phyloP scores from a whole-genome alignment of 208 protist species.

The Crithidia fasciculata region DNA sequence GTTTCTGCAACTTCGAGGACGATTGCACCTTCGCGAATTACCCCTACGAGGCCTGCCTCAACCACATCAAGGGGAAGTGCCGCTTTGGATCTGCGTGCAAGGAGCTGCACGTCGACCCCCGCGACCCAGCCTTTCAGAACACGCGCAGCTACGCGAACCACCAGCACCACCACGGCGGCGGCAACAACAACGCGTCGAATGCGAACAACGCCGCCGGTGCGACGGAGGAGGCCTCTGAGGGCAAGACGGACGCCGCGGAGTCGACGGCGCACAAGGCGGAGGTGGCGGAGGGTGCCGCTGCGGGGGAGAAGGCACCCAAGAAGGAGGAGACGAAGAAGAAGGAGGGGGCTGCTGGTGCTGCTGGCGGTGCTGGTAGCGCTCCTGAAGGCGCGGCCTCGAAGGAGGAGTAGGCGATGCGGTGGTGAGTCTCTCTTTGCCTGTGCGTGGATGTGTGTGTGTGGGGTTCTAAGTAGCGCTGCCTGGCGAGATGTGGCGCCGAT shows the following conservation, averaged over 20 bases:
- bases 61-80: conserved; percentile 92
- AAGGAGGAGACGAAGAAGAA: not conserved
- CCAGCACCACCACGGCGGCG: conserved; percentile 36
- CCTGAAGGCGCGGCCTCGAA: conserved; percentile 10
- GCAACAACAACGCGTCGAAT: conserved; percentile 16
- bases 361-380: not conserved
- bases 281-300: not conserved
- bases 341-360: conserved; percentile 1
- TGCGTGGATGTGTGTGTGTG: too few species aligned
- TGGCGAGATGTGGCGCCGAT: too few species aligned
- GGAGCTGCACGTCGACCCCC: conserved; percentile 83
- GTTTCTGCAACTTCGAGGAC: conserved; percentile 88
- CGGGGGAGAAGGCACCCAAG: conserved; percentile 9
- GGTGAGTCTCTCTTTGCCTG: too few species aligned
- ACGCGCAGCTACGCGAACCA: conserved; percentile 53
- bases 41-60: conserved; percentile 88
- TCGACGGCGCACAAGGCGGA: conserved; percentile 9
- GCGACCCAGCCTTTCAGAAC: conserved; percentile 63
- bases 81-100: conserved; percentile 86
- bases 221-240: conserved; percentile 11
- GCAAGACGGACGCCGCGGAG: not conserved
- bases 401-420: conserved; percentile 2
- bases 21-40: conserved; percentile 91
- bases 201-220: not conserved
- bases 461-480: too few species aligned